These are phyloP conservation scores for Corrigiola litoralis DNA, from an alignment of 179 eudicot genomes.

Conservation along the genomic window DNA sequence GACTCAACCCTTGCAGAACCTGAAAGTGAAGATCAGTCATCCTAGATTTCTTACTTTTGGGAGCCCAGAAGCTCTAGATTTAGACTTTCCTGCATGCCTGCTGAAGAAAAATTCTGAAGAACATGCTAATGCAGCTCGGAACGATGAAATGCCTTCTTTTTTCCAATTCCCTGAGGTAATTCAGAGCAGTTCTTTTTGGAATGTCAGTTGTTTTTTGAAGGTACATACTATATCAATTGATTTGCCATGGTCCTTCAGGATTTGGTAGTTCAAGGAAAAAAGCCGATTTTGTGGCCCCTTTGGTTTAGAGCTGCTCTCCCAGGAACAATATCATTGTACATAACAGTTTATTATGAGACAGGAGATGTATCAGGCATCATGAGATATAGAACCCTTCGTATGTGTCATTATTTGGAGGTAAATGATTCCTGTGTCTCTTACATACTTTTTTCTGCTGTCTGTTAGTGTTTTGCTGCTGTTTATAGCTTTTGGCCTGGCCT, in stretches of 20 bases:
- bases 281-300: constrained; percentile 75
- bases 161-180: constrained; percentile 82
- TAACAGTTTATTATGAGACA: constrained; percentile 76
- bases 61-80: constrained; percentile 43
- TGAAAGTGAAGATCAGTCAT: constrained; percentile 74
- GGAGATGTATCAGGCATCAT: constrained; percentile 57
- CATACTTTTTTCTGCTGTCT: constrained; percentile 2
- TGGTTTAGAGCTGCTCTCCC: constrained; percentile 91
- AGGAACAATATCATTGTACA: constrained; percentile 57
- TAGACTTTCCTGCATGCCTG: constrained; percentile 72
- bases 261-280: constrained; percentile 42
- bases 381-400: constrained; percentile 80
- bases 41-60: constrained; percentile 80
- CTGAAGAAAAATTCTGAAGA: constrained; percentile 28
- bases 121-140: constrained; percentile 6
- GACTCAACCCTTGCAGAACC: constrained; percentile 54
- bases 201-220: background rate
- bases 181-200: background rate
- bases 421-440: background rate
- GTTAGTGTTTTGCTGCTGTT: background rate
- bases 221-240: background rate
- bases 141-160: constrained; percentile 21
- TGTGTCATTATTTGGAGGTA: constrained; percentile 82
- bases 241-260: constrained; percentile 37
- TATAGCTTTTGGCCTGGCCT: background rate